A percentile compares a stretch with the other conserved stretches of the same genome.
Conservation (phyloP, 2,329 filamentous ascomycete genomes). For the Fusarium denticulatum region DNA sequence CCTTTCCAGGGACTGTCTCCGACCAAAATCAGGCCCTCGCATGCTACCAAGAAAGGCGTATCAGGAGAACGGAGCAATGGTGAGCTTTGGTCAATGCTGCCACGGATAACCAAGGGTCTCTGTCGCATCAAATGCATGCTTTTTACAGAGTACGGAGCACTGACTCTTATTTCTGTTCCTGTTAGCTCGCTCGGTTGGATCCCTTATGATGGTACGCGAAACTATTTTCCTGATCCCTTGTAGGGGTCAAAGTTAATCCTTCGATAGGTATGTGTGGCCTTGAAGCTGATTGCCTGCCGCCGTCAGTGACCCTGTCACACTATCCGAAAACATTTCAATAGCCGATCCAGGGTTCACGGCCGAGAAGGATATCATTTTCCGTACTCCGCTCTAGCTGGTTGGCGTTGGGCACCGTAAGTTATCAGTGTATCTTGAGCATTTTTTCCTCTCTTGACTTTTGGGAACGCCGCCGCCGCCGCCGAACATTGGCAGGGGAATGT, state of each 20-base stretch:
- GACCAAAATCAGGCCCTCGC: slow-evolving; percentile 7
- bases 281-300: slow-evolving; percentile 15
- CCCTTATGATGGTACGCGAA: slow-evolving; percentile 16
- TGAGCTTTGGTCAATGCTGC: slow-evolving; percentile 16
- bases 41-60: slow-evolving; percentile 10
- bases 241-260: slow-evolving; percentile 16
- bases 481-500: slow-evolving; percentile 14
- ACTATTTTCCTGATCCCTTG: slow-evolving; percentile 22
- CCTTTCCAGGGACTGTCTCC: slow-evolving; percentile 28
- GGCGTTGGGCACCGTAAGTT: not conserved
- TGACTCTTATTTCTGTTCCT: slow-evolving; percentile 18
- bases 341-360: slow-evolving; percentile 28
- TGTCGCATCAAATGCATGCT: not conserved
- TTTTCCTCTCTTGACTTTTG: not conserved
- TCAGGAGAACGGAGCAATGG: slow-evolving; percentile 13
- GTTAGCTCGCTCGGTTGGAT: slow-evolving; percentile 11
- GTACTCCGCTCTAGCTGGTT: not conserved
- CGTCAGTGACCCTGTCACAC: slow-evolving; percentile 11
- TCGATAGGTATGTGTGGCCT: slow-evolving; percentile 2
- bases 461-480: slow-evolving; percentile 12
- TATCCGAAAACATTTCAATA: slow-evolving; percentile 26
- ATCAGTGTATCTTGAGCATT: slow-evolving; percentile 7
- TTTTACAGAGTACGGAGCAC: not conserved
- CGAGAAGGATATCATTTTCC: slow-evolving; percentile 25
- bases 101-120: slow-evolving; percentile 7